Base-by-base conservation (phyloP, 768 basidiomycete genomes). In the Postia placenta region DNA sequence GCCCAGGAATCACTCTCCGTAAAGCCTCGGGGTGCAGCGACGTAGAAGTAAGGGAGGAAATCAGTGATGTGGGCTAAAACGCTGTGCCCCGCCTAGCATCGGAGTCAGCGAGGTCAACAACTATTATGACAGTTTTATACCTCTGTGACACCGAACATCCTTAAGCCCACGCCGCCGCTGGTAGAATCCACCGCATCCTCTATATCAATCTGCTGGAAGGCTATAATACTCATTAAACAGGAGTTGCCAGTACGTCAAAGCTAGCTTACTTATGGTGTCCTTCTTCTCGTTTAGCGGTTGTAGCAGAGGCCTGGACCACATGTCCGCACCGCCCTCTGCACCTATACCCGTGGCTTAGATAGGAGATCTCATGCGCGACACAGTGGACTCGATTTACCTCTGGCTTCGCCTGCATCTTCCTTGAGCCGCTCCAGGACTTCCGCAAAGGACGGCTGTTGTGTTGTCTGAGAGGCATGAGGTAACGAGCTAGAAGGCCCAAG, bases 171-270 rank as follows among this genome's bases (percentile, higher is more conserved):
- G 11, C 56, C 67, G 7, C 74, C 71, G 2, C 68, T 67, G 3
- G 62, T 64, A 5, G 60, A 60, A 26, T 77, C 75, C 4, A 68
- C 68, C 11, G 83, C 75, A 48, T 84, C 77, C 55, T 95, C 92
- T 6, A 98, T 75, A 55, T 98, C 96, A 50, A 95, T 94, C 66
- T 98, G 96, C 64, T 99, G 96, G 59, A 98, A 98, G 15, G 87
- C 92, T 94, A 50, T 9, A 27, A 33, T 7, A 33, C 7, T 33
- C 15, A 15, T 7, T 15, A 33, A 7, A 33, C 9, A 15, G 9
- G 9, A 7, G 15, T 7, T 33, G 9, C 15, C 15, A 7, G 30
- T 17, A 20, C 49, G 35, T 24, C 9, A n/a, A 17, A 42, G 25
- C 35, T 12, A 14, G 45, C 83, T 49, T 33, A 91, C 92, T 68